These are phyloP conservation scores for Anthracocystis walkeri DNA, from an alignment of 1,284 basidiomycete genomes.

Conservation along the genomic window DNA sequence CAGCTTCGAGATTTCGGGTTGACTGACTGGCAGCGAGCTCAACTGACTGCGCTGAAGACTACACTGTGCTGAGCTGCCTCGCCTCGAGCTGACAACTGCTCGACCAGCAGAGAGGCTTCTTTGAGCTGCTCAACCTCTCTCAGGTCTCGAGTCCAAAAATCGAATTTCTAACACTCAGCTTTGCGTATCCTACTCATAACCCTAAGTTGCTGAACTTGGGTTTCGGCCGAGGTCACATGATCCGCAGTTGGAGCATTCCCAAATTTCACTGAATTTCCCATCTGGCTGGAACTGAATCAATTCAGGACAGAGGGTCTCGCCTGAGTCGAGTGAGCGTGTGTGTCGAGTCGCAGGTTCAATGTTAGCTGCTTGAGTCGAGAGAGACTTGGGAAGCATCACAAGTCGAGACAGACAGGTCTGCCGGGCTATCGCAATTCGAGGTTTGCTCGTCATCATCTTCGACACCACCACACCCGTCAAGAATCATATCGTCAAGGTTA, in stretches of 20 bases:
- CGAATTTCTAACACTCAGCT: slow-evolving; percentile 5
- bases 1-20: slow-evolving; percentile 14
- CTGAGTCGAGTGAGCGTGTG: background rate
- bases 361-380: slow-evolving; percentile 3
- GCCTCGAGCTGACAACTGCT: too few relatives aligned
- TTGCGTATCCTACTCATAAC: background rate
- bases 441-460: slow-evolving; percentile 45
- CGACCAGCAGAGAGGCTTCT: background rate
- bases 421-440: slow-evolving; percentile 30
- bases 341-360: background rate
- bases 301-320: background rate
- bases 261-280: background rate
- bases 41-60: background rate
- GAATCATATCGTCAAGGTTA: slow-evolving; percentile 53
- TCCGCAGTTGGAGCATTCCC: too few relatives aligned
- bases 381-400: background rate
- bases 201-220: background rate
- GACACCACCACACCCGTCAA: slow-evolving; percentile 57
- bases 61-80: slow-evolving; percentile 1
- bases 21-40: slow-evolving; percentile 7
- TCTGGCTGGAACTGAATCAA: background rate
- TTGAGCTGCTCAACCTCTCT: background rate
- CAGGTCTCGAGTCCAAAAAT: background rate
- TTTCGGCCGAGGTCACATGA: slow-evolving; percentile 27
- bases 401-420: background rate